A percentile compares a stretch with the other conserved stretches of the same genome.
phyloP scores from a whole-genome alignment of 371 early-diverging fungal genomes.

The Paraphysoderma sedebokerense region DNA sequence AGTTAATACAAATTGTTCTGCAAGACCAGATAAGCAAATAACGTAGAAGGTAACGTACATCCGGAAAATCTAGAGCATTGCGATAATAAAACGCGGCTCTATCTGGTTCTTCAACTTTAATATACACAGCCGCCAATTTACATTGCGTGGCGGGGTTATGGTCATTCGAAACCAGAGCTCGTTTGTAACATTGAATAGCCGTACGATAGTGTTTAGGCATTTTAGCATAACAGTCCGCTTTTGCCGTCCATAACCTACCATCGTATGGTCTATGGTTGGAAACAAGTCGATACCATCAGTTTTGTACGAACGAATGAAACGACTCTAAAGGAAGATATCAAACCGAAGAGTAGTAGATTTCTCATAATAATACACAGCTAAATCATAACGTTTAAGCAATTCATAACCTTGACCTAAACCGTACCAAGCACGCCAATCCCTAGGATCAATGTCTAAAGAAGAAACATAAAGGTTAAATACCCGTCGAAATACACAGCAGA shows the following conservation, averaged over 20 bases:
- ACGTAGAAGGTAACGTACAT: too few relatives aligned
- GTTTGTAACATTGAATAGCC: conserved; percentile 46
- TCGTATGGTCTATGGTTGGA: conserved; percentile 38
- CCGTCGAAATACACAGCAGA: neutral
- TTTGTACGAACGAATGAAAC: neutral
- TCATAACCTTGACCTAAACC: conserved; percentile 85
- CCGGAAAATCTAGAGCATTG: too few relatives aligned
- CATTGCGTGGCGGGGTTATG: too few relatives aligned
- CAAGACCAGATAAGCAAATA: too few relatives aligned
- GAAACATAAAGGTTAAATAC: neutral
- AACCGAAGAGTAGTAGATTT: conserved; percentile 51
- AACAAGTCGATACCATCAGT: neutral
- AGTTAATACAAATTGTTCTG: too few relatives aligned
- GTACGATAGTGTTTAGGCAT: conserved; percentile 21
- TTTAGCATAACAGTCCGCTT: conserved; percentile 54
- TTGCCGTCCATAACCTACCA: conserved; percentile 57
- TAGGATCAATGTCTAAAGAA: conserved; percentile 43
- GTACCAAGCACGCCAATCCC: conserved; percentile 87
- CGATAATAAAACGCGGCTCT: too few relatives aligned
- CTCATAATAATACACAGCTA: conserved; percentile 69
- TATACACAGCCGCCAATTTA: too few relatives aligned
- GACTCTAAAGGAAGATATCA: neutral
- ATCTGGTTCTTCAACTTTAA: too few relatives aligned
- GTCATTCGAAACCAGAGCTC: too few relatives aligned
- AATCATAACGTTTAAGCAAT: conserved; percentile 55